Base-by-base conservation (phyloP, 2,329 filamentous ascomycete genomes). In the Ceratocystis lukuohia region DNA sequence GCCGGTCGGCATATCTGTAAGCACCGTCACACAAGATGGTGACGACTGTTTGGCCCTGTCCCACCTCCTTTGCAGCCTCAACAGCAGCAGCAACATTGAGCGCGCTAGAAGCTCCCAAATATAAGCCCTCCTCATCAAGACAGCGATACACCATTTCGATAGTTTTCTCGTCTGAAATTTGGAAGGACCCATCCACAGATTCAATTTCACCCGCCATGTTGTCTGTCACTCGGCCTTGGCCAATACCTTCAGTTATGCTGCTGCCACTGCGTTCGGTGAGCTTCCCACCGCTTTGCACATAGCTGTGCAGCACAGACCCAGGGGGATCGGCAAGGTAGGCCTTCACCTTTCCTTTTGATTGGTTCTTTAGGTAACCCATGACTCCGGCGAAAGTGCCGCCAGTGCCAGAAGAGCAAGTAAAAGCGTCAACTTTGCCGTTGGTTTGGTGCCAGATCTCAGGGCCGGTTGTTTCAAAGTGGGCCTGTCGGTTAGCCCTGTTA, bases 391-490 rank as follows among this genome's bases (percentile, higher is more conserved):
- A 80, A 0, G 93, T 97, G 61, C 94, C 94, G 5, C 83, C 94
- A 0, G 94, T 99, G 62, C 94, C 94, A 0, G 93, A 96, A 2
- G 92, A 88, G 76, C 93, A 97, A 2, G 91, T 96, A 73, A 99
- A 99, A 3, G 92, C 94, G 75, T 97, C 91, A 25, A 99, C 77
- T 70, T 87, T 87, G 45, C 94, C 93, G 1, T 74, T 77, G 0
- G 94, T 97, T 80, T 99, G 94, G 33, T 86, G 79, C 94, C 94
- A 99, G 74, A 99, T 96, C 77, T 99, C 94, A 0, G 94, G 94
- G 0, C 94, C 94, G 0, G 94, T 99, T 1, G 93, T 97, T 80
- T 96, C 93, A 71, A 97, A 88, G 75, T 99, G 94, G 61, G 94
- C 94, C 73, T 89, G 86, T 64, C 94, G 84, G 77, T 99, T 99